Evolutionary conservation across 2,329 filamentous ascomycete species (phyloP).

Genomic region (Fusarium musae): DNA sequence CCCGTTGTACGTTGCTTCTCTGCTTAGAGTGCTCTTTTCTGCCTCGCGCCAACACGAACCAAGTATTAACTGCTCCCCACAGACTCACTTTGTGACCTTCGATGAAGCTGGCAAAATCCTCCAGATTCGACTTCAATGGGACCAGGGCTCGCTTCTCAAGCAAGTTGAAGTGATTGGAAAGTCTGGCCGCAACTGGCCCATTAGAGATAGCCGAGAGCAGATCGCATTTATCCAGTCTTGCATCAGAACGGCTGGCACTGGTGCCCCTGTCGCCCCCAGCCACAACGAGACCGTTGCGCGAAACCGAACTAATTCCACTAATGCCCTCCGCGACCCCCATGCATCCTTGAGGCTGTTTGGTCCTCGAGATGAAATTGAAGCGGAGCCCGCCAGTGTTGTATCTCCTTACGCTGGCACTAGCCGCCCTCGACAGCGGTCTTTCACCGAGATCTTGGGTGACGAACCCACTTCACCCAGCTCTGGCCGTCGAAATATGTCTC

Average conservation of each 20-base stretch:
- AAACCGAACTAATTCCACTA: constrained; percentile 64
- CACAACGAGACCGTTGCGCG: constrained; percentile 55
- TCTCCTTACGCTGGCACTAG: constrained; percentile 68
- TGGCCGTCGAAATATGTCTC: constrained; percentile 62
- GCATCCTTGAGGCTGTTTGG: constrained; percentile 81
- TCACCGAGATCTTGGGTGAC: constrained; percentile 77
- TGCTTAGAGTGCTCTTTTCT: neutral
- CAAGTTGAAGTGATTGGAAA: constrained; percentile 93
- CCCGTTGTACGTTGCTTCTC: constrained; percentile 73
- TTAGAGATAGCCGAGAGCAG: constrained; percentile 87
- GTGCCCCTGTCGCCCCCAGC: constrained; percentile 46
- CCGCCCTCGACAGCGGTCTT: constrained; percentile 72
- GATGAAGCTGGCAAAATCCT: constrained; percentile 79
- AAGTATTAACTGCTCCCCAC: constrained; percentile 29
- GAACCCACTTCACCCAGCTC: constrained; percentile 61
- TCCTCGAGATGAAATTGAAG: constrained; percentile 71
- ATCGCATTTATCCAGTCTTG: constrained; percentile 76
- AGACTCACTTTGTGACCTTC: constrained; percentile 92
- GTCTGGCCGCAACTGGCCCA: constrained; percentile 93
- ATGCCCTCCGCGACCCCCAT: constrained; percentile 71
- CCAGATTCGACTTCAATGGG: constrained; percentile 93
- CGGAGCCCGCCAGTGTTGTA: constrained; percentile 60
- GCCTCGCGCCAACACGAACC: neutral
- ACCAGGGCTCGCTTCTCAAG: constrained; percentile 92
- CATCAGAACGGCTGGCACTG: constrained; percentile 60